These are phyloP conservation scores for Botryotinia convoluta DNA, from an alignment of 2,329 filamentous ascomycete species.

Conservation along the genomic window DNA sequence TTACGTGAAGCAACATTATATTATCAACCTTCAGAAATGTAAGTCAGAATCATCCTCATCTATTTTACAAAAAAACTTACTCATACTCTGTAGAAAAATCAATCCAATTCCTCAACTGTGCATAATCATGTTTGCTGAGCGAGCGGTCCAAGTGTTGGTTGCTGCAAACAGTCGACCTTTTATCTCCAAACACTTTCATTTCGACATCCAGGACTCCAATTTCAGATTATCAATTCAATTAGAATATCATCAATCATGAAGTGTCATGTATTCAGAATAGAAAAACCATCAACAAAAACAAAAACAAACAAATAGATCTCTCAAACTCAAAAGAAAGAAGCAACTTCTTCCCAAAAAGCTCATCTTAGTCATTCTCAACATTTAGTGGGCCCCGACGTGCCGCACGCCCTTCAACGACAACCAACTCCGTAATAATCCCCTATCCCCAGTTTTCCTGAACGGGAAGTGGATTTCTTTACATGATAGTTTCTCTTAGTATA, in stretches of 20 bases:
- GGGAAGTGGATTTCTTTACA: not conserved
- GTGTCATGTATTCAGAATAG: not conserved
- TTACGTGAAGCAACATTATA: not conserved
- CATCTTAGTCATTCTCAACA: not conserved
- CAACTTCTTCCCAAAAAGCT: not conserved
- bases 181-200: not conserved
- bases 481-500: not conserved
- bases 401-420: not conserved
- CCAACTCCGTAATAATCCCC: not conserved
- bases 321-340: not conserved
- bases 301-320: not conserved
- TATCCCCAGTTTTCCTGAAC: not conserved
- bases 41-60: not conserved
- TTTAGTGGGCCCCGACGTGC: not conserved
- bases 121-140: not conserved
- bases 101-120: not conserved
- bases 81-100: not conserved
- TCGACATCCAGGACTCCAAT: not conserved
- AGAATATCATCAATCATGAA: too few species aligned
- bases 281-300: not conserved
- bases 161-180: too few species aligned
- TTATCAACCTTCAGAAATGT: not conserved
- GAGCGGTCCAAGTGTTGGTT: not conserved
- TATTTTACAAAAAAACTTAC: not conserved
- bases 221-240: not conserved